Evolutionary conservation across 805 yeast species (phyloP).

Genomic region (Myxozyma monticola): DNA sequence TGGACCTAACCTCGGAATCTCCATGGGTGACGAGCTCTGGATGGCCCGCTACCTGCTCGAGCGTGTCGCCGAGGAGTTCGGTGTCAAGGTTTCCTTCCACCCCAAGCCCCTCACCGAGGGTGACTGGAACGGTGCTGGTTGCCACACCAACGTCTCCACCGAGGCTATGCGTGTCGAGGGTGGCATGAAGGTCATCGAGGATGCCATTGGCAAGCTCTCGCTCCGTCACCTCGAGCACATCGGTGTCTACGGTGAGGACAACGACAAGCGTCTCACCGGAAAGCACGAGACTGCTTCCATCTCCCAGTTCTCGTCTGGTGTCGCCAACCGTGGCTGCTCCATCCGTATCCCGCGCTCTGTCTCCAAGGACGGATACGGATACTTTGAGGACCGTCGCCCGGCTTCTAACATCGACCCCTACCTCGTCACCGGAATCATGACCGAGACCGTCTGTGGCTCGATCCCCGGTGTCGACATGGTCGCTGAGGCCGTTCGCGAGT

Average conservation of each 20-base stretch:
- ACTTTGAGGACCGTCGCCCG: constrained; percentile 99
- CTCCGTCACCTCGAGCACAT: constrained; percentile 97
- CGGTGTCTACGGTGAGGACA: constrained; percentile 91
- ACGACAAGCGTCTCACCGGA: constrained; percentile 94
- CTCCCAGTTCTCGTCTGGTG: constrained; percentile 91
- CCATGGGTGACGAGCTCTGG: constrained; percentile 98
- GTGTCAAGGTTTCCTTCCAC: constrained; percentile 97
- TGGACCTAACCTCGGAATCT: constrained; percentile 94
- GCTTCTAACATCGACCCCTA: constrained; percentile 99
- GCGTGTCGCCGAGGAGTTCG: constrained; percentile 98
- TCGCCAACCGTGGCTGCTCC: constrained; percentile 99
- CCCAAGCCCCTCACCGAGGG: constrained; percentile 95
- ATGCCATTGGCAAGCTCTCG: constrained; percentile 87
- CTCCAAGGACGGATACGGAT: constrained; percentile 96
- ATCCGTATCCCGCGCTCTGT: constrained; percentile 98
- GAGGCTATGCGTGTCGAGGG: constrained; percentile 88
- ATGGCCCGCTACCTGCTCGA: constrained; percentile 88
- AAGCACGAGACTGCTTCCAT: constrained; percentile 97
- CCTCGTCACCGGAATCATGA: constrained; percentile 97
- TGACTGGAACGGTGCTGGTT: constrained; percentile 99
- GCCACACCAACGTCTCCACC: constrained; percentile 98
- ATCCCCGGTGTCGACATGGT: constrained; percentile 30
- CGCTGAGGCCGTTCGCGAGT: constrained; percentile 30
- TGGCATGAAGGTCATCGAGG: constrained; percentile 93
- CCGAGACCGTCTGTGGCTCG: constrained; percentile 68